These are phyloP conservation scores for Exserohilum turcica DNA, from an alignment of 2,329 filamentous ascomycete species.

Conservation along the genomic window DNA sequence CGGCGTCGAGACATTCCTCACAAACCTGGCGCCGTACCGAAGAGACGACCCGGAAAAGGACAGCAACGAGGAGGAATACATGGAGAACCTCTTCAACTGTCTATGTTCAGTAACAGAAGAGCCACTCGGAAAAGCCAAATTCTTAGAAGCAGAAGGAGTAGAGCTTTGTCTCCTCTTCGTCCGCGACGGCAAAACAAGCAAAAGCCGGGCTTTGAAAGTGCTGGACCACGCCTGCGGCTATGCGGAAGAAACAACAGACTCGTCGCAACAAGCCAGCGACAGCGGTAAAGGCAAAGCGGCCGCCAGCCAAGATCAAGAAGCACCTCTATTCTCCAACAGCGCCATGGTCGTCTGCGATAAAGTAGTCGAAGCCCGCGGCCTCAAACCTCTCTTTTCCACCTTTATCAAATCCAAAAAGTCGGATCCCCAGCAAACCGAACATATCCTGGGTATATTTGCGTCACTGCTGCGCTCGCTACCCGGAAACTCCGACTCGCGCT, in stretches of 20 bases:
- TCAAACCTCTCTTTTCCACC: conserved; percentile 83
- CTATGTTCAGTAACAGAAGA: conserved; percentile 82
- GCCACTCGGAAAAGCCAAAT: conserved; percentile 73
- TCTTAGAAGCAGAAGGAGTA: conserved; percentile 87
- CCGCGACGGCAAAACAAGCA: conserved; percentile 83
- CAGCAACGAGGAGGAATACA: conserved; percentile 89
- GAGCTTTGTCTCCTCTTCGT: conserved; percentile 93
- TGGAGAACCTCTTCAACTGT: conserved; percentile 90
- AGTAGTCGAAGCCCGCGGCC: conserved; percentile 79
- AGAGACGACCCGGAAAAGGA: conserved; percentile 84
- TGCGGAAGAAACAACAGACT: conserved; percentile 30
- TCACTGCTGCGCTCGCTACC: conserved; percentile 81
- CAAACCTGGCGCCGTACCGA: conserved; percentile 82
- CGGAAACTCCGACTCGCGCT: conserved; percentile 75
- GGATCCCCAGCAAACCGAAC: conserved; percentile 70
- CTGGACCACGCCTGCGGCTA: conserved; percentile 80
- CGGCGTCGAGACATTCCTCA: conserved; percentile 78
- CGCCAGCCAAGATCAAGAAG: neutral
- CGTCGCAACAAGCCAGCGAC: conserved; percentile 24
- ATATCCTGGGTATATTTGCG: conserved; percentile 83
- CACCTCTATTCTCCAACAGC: conserved; percentile 26
- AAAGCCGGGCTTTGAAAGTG: conserved; percentile 75
- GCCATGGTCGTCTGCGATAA: conserved; percentile 70
- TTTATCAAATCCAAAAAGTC: conserved; percentile 70
- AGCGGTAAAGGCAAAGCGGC: conserved; percentile 28